Evolutionary conservation across 192 early-diverging fungal genomes (phyloP).

Genomic region (Chytriomyces sp.): DNA sequence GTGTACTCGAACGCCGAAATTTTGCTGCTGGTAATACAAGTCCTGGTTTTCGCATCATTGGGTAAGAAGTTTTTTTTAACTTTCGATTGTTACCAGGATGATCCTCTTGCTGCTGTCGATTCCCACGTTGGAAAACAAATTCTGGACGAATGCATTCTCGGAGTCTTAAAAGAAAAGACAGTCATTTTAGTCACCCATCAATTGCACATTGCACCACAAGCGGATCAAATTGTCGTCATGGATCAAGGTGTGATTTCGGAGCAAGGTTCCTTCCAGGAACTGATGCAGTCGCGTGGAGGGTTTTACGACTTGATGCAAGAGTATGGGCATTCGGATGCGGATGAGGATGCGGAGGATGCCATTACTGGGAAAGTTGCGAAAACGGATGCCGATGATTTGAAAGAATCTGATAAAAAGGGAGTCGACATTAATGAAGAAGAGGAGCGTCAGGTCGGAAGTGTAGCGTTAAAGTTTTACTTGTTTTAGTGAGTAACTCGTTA

Average conservation of each 20-base stretch:
- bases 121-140: slow-evolving; percentile 60
- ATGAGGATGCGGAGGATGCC: slow-evolving; percentile 3
- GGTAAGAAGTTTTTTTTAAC: slow-evolving; percentile 27
- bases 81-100: slow-evolving; percentile 9
- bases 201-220: slow-evolving; percentile 28
- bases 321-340: background rate
- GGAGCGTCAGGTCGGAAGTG: slow-evolving; percentile 2
- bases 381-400: slow-evolving; percentile 2
- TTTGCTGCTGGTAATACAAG: slow-evolving; percentile 57
- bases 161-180: slow-evolving; percentile 42
- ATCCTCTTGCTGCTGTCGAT: slow-evolving; percentile 68
- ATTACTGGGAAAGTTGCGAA: background rate
- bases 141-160: slow-evolving; percentile 68
- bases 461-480: background rate
- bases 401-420: slow-evolving; percentile 10
- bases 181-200: slow-evolving; percentile 50
- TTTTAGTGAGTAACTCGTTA: slow-evolving; percentile 23
- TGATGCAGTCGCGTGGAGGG: slow-evolving; percentile 30
- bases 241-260: slow-evolving; percentile 24
- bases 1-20: slow-evolving; percentile 72
- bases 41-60: slow-evolving; percentile 22
- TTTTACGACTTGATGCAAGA: slow-evolving; percentile 19
- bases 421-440: slow-evolving; percentile 2
- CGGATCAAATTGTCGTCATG: slow-evolving; percentile 24
- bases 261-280: slow-evolving; percentile 29